Evolutionary conservation across 805 yeast species (phyloP).

Genomic region (Groenewaldozyma salmanticensis): DNA sequence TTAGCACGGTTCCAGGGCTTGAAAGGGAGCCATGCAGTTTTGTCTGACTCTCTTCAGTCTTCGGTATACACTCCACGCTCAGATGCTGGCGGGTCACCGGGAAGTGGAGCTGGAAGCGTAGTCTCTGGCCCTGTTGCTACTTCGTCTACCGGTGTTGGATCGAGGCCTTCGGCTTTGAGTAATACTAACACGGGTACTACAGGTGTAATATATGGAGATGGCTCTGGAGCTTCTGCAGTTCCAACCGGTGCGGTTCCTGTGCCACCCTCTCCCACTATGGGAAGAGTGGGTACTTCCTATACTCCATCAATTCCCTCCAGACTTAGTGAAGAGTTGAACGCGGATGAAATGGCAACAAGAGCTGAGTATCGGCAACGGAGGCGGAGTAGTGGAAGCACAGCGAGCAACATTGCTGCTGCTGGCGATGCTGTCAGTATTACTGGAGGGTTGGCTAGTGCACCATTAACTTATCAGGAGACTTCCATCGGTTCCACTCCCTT

Average conservation of each 20-base stretch:
- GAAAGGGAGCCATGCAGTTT: constrained; percentile 24
- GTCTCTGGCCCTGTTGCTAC: not conserved
- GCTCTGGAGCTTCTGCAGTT: not conserved
- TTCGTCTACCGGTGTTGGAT: not conserved
- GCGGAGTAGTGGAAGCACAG: not conserved
- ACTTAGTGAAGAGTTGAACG: constrained; percentile 24
- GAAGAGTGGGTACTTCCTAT: constrained; percentile 16
- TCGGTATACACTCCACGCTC: constrained; percentile 13
- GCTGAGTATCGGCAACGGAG: not conserved
- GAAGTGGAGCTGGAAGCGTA: too few species aligned
- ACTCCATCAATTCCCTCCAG: constrained; percentile 29
- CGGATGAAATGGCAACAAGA: constrained; percentile 5
- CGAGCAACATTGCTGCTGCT: not conserved
- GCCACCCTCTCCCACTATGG: constrained; percentile 7
- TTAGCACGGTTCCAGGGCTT: constrained; percentile 28
- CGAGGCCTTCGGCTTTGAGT: not conserved
- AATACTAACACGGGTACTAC: constrained; percentile 8
- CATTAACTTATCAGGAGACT: too few species aligned
- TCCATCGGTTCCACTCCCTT: constrained; percentile 9
- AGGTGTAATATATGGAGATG: constrained; percentile 4
- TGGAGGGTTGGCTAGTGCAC: not conserved
- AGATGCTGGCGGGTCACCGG: constrained; percentile 6
- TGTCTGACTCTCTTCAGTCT: constrained; percentile 28
- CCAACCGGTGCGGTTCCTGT: constrained; percentile 1
- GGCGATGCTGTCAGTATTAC: not conserved